A percentile compares a stretch with the other conserved stretches of the same genome.
These are phyloP conservation scores for Xylaria digitata DNA, from an alignment of 2,329 filamentous ascomycete species.

Conservation along the genomic window DNA sequence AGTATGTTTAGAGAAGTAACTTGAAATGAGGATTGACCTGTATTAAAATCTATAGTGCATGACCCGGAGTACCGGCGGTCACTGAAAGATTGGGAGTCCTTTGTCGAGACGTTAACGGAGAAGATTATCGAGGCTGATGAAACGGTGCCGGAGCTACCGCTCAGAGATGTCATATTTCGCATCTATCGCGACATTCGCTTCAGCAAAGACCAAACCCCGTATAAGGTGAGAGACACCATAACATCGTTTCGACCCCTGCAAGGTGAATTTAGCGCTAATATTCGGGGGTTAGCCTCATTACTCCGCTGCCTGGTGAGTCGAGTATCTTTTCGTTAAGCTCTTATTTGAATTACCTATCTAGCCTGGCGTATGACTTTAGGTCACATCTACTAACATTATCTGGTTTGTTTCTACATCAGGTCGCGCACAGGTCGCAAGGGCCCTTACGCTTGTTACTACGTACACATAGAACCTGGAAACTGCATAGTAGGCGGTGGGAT, in stretches of 20 bases:
- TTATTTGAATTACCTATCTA: background rate
- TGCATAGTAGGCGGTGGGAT: slow-evolving; percentile 84
- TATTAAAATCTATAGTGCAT: slow-evolving; percentile 65
- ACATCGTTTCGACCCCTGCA: background rate
- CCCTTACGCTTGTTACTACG: slow-evolving; percentile 87
- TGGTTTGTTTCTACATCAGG: slow-evolving; percentile 53
- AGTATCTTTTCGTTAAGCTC: background rate
- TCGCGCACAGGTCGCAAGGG: slow-evolving; percentile 89
- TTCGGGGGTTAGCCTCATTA: slow-evolving; percentile 72
- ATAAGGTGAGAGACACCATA: slow-evolving; percentile 71
- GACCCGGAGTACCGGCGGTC: slow-evolving; percentile 83
- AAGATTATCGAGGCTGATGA: slow-evolving; percentile 78
- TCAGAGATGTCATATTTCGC: slow-evolving; percentile 87
- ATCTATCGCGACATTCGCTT: slow-evolving; percentile 91
- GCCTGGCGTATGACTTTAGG: background rate
- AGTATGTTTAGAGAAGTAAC: background rate
- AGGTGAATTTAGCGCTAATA: slow-evolving; percentile 15
- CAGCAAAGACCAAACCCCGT: slow-evolving; percentile 84
- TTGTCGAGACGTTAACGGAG: slow-evolving; percentile 77
- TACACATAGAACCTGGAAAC: slow-evolving; percentile 79
- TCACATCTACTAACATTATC: slow-evolving; percentile 40
- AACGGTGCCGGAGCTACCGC: slow-evolving; percentile 85
- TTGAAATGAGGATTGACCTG: background rate
- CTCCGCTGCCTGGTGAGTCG: slow-evolving; percentile 76
- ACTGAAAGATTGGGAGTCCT: slow-evolving; percentile 83